These are phyloP conservation scores for Penicillium sp. DNA, from an alignment of 2,329 filamentous ascomycete species.

Conservation along the genomic window DNA sequence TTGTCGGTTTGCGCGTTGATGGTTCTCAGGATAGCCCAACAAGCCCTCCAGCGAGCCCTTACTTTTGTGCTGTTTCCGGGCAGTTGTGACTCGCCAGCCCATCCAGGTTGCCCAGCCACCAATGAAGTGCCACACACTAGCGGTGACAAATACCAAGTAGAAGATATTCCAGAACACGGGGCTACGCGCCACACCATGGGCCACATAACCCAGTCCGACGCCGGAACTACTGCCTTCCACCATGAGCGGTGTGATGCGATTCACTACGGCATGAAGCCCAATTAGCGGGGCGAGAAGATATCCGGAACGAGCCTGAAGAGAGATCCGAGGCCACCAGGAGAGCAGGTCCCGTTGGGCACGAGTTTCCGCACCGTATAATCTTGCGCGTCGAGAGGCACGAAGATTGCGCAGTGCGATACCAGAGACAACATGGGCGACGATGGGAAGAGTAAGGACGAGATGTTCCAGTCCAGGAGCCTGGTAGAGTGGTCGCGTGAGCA, in stretches of 20 bases:
- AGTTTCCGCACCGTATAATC: conserved; percentile 72
- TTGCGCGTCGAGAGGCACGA: conserved; percentile 68
- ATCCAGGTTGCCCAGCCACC: conserved; percentile 88
- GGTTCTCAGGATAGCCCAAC: conserved; percentile 48
- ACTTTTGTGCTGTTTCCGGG: conserved; percentile 27
- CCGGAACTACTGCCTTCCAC: conserved; percentile 85
- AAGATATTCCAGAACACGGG: conserved; percentile 65
- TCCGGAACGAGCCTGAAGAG: conserved; percentile 69
- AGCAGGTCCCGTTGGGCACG: conserved; percentile 47
- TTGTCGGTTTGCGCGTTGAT: conserved; percentile 51
- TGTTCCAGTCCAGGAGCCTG: conserved; percentile 80
- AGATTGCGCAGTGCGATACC: conserved; percentile 76
- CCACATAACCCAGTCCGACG: conserved; percentile 78
- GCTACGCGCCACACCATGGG: conserved; percentile 78
- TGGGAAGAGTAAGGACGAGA: conserved; percentile 72
- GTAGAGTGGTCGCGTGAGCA: conserved; percentile 89
- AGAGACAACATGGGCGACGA: conserved; percentile 72
- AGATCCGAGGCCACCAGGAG: conserved; percentile 68
- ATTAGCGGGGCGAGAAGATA: conserved; percentile 69
- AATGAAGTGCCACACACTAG: conserved; percentile 74
- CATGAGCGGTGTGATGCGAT: conserved; percentile 71
- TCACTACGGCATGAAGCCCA: conserved; percentile 70
- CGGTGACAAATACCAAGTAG: conserved; percentile 66
- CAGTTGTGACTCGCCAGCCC: conserved; percentile 50
- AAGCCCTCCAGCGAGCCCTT: conserved; percentile 34